Base-by-base conservation (phyloP, 2,329 filamentous ascomycete species). In the Xenoacremonium recifei region DNA sequence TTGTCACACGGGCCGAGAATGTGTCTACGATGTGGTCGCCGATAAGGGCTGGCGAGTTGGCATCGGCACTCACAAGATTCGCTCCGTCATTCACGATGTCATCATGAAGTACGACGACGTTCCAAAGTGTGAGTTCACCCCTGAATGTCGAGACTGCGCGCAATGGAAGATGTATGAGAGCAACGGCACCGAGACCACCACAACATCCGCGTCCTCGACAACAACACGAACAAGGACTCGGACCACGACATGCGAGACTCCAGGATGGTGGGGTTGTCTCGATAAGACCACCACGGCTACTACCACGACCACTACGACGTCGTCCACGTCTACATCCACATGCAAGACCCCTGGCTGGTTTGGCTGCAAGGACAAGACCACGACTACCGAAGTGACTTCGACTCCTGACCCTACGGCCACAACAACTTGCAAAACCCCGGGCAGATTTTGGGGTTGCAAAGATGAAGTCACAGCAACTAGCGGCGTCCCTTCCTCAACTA, bases 101-200 rank as follows among this genome's bases (percentile, higher is more conserved):
- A 77, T 97, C 47, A 76, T 85, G 57, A 84, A 83, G 54, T 97
- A 97, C 58, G 86, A 95, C 48, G 70, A 75, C 4, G 88, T 95
- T 0, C 87, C 93, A 0, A 70, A 79, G 51, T 97, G 93, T 65
- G 78, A 77, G 40, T 74, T 77, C 21, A 91, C 92, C 6, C 76
- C 82, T 17, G 84, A 89, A 39, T 97, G 93, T 62, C 82, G 87
- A 30, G 93, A 99, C 63, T 97, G 92, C 59, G 88, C 81, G 44
- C 83, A 85, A 42, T 97, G 93, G 93, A 95, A 96, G 59, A 95
- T 90, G 73, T 95, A 89, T 60, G 85, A 91, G 65, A 95, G 90
- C 63, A 96, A 96, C 61, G 87, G 87, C 21, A 93, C 87, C 2
- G 85, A 91, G 49, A 77, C 75, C 2, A 89, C 83, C 0, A 87